Evolutionary conservation across 1,284 basidiomycete genomes (phyloP).

Genomic region (Ceratobasidium sp.): DNA sequence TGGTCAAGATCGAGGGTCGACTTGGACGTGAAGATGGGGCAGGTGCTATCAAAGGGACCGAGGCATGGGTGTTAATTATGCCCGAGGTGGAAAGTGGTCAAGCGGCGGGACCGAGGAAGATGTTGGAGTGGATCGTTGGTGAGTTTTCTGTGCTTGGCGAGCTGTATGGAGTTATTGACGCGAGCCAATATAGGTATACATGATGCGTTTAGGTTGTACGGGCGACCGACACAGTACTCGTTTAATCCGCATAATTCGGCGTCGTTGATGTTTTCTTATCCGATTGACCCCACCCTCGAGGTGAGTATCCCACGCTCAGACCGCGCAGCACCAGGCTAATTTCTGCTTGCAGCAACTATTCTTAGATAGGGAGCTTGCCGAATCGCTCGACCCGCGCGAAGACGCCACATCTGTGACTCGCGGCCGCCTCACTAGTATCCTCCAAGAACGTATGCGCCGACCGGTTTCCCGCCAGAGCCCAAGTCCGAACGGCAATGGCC

Average conservation of each 20-base stretch:
- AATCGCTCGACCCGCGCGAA: slow-evolving; percentile 82
- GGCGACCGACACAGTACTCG: slow-evolving; percentile 83
- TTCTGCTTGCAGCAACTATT: slow-evolving; percentile 77
- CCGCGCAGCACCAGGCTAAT: slow-evolving; percentile 29
- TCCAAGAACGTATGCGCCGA: slow-evolving; percentile 75
- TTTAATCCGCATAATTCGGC: slow-evolving; percentile 87
- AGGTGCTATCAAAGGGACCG: slow-evolving; percentile 70
- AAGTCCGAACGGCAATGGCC: slow-evolving; percentile 9
- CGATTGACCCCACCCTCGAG: slow-evolving; percentile 79
- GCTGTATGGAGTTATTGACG: not conserved
- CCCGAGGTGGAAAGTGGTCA: slow-evolving; percentile 75
- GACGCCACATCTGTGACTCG: slow-evolving; percentile 81
- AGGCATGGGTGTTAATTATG: slow-evolving; percentile 91
- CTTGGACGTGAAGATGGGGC: slow-evolving; percentile 82
- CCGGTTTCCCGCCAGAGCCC: slow-evolving; percentile 38
- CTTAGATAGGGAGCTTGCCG: slow-evolving; percentile 87
- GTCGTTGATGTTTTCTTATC: slow-evolving; percentile 86
- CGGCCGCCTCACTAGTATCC: slow-evolving; percentile 71
- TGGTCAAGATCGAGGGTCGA: slow-evolving; percentile 89
- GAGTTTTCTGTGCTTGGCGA: slow-evolving; percentile 51
- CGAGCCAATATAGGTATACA: slow-evolving; percentile 73
- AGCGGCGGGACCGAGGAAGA: slow-evolving; percentile 72
- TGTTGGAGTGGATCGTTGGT: slow-evolving; percentile 97
- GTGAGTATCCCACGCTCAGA: slow-evolving; percentile 63
- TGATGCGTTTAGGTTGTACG: slow-evolving; percentile 89